Evolutionary conservation across 139 green algal genomes (phyloP), one percentile per base, ranked within the genome.

Genomic region (Raphidocelis subcapitata): DNA sequence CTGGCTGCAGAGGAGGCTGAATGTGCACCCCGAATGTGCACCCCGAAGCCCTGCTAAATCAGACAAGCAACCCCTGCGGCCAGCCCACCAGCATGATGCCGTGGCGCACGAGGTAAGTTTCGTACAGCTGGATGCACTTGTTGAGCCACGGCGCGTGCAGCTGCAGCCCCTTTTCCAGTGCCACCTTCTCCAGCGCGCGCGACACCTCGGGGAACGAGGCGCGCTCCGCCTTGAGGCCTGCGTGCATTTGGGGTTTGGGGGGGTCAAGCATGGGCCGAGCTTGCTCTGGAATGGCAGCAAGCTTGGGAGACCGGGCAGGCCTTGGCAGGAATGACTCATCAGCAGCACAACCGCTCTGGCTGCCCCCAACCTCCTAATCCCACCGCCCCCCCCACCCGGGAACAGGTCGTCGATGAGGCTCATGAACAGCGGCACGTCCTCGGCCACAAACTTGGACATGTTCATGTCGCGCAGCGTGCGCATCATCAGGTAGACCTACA

Each of bases 111-210:
- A 94, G 79, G 81, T 94, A 95, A 5, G 93, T 98, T 80, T 98
- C 94, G 79, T 97, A 97, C 76, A 98, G 85, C 87, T 98, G 92
- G 57, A 97, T 92, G 87, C 90, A 97, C 86, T 98, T 98, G 80
- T 93, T 90, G 23, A 97, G 72, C 93, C 93, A 98, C 24, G 82
- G 82, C 15, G 74, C 65, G 76, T 97, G 91, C 67, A 86, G 57
- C 85, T 97, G 94, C 59, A 91, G 75, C 26, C 83, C 83, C 29
- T 80, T 80, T 74, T 89, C 82, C 54, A 82, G 46, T 1, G 83
- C 82, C 55, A 89, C 80, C 65, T 89, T 90, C 76, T 91, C 73
- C 63, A 97, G 74, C 16, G 90, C 91, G 29, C 72, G 67, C 33
- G 84, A 77, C 15, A 98, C 82, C 0, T 97, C 90, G 8, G 86